A percentile compares a stretch with the other conserved stretches of the same genome.
Conservation (phyloP, 495 filamentous ascomycete species). For the Antarctomyces pellizariae region DNA sequence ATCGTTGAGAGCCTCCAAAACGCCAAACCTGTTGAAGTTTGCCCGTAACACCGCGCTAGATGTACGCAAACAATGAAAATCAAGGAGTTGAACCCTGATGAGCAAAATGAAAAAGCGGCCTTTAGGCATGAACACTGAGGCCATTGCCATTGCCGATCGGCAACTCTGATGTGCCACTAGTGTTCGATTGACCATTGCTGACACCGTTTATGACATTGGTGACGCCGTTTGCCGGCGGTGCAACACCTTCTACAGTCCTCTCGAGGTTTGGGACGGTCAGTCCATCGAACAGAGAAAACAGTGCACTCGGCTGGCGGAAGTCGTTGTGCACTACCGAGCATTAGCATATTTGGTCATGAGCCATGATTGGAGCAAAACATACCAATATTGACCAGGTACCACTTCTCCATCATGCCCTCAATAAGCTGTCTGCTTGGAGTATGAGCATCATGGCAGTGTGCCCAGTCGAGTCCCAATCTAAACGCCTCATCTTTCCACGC, state of each 20-base stretch:
- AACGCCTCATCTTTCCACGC: conserved; percentile 99
- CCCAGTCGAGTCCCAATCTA: conserved; percentile 81
- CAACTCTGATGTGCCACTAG: too few species aligned
- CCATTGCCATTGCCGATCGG: too few species aligned
- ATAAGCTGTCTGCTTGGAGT: conserved; percentile 70
- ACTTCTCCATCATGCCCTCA: conserved; percentile 60
- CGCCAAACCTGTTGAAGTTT: conserved; percentile 23
- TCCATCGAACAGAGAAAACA: conserved; percentile 73
- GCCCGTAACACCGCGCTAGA: conserved; percentile 10
- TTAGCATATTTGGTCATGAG: background rate
- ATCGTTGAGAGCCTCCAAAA: conserved; percentile 13
- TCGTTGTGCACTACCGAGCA: conserved; percentile 65
- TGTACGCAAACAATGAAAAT: conserved; percentile 8
- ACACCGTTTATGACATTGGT: too few species aligned
- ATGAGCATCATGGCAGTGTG: conserved; percentile 56
- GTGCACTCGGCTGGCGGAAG: conserved; percentile 53
- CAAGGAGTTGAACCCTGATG: conserved; percentile 1
- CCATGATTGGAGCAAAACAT: conserved; percentile 15
- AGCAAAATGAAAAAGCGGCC: conserved; percentile 4
- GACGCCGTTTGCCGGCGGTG: too few species aligned
- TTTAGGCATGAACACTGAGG: too few species aligned
- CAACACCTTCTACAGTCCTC: conserved; percentile 16
- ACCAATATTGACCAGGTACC: conserved; percentile 94
- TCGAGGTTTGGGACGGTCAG: conserved; percentile 45
- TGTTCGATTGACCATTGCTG: too few species aligned